Base-by-base conservation (phyloP, 805 yeast genomes). In the Debaryomyces maramus region DNA sequence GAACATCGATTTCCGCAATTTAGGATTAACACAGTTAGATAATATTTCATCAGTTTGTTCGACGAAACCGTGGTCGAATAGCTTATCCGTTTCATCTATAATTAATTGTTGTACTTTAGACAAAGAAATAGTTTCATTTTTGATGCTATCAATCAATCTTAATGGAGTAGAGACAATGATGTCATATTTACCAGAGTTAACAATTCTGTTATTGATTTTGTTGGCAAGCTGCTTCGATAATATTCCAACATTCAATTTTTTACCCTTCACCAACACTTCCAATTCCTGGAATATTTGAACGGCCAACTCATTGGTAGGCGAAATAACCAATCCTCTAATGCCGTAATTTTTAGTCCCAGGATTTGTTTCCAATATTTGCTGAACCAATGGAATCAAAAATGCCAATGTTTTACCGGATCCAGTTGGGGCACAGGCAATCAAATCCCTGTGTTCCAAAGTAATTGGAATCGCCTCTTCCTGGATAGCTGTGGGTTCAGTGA, bases 321-420 rank as follows among this genome's bases (percentile, higher is more conserved):
- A 82, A 8, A 93, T 77, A 6, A 93, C 78, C 37, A 93, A 65
- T 0, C 95, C 95, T 49, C 85, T 72, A 7, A 87, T 69, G 1
- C 85, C 86, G 42, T 68, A 60, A 40, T 64, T 61, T 35, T 68
- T 64, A n/a, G 39, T 37, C n/a, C 40, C 32, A 9, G 48, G 40
- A 14, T 50, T 48, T 21, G 54, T 51, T 20, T 53, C 42, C 13
- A 70, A 33, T 17, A 69, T 46, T 34, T 62, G 54, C 50, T 87
- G 93, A 15, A 93, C 63, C 51, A 91, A 52, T 3, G 99, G 99
- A 13, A 89, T 78, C 41, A 87, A 67, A 57, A 85, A 93, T 21
- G 97, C 95, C 35, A 93, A 70, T 0, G 99, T 93, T 60, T 93
- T 93, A 72, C 99, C 99, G 4, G 97, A 88, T 52, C 99, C 99